Evolutionary conservation across 163 green algal genomes (phyloP), one percentile per base, ranked within the genome.

Genomic region (Scenedesmus sp.): DNA sequence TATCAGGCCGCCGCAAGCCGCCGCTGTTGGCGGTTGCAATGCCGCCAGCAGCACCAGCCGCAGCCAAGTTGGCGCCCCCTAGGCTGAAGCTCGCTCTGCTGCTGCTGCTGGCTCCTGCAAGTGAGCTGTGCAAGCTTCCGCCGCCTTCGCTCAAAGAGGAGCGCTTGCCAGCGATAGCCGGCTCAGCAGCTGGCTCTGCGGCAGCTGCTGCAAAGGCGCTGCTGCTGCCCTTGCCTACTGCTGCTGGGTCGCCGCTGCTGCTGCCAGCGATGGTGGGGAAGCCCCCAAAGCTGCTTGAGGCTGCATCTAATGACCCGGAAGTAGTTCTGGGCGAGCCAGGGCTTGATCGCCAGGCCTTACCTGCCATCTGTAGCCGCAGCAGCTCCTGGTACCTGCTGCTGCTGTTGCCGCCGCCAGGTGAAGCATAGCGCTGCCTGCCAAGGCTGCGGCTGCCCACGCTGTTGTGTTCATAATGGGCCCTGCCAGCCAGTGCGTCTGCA

Each of bases 301-400:
- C 81, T 62, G 81, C 81, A n/a, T 86, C 81, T 64, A 86, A 4
- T n/a, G 81, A 13, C 3, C 34, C 81, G 52, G 26, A 15, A 0
- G 70, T 34, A 59, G 54, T 64, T 46, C 81, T 62, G 5, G 52
- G 16, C 6, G 18, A 55, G 16, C 81, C 81, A 26, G 54, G 54
- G 52, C 81, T 86, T n/a, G 52, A 66, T n/a, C 55, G 34, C 18
- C 81, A 59, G 46, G 52, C 81, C 81, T 62, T 64, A 18, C 81
- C 77, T 26, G 12, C 77, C 46, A 23, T 62, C 18, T 62, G 52
- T 34, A 59, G 16, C 52, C 81, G 16, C 57, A 88, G n/a, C 56
- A 88, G 83, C 23, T 46, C 57, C 57, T 88, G 83, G 26, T 88
- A 88, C 59, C 83, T 88, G 52, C 57, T 88, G 57, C 54, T 90